Evolutionary conservation across 106 monocot species (phyloP).

Genomic region (Dioscorea zingiberensis): DNA sequence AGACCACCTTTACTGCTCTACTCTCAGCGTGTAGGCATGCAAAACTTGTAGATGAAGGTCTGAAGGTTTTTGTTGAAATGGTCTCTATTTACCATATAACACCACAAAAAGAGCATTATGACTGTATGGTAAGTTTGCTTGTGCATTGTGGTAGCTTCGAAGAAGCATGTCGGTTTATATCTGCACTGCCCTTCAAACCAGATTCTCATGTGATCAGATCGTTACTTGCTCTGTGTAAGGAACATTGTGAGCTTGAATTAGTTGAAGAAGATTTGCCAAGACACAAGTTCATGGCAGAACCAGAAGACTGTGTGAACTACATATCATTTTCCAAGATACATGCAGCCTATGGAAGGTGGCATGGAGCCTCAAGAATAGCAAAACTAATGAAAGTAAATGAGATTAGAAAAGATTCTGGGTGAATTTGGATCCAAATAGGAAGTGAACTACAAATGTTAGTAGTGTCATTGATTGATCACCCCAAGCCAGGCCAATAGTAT

Average conservation of each 20-base stretch:
- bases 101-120: constrained; percentile 20
- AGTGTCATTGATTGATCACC: too few relatives aligned
- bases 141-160: constrained; percentile 11
- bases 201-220: constrained; percentile 21
- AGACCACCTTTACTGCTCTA: constrained; percentile 21
- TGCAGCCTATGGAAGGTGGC: constrained; percentile 19
- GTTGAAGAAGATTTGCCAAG: constrained; percentile 8
- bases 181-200: constrained; percentile 11
- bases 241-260: constrained; percentile 2
- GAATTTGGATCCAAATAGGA: constrained; percentile 24
- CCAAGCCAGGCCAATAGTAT: too few relatives aligned
- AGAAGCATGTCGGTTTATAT: constrained; percentile 12
- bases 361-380: constrained; percentile 11
- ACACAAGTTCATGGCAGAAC: constrained; percentile 12
- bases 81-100: constrained; percentile 1
- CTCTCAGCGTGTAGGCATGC: constrained; percentile 25
- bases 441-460: constrained; percentile 11
- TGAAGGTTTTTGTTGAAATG: constrained; percentile 27
- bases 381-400: constrained; percentile 7
- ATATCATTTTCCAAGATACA: constrained; percentile 10
- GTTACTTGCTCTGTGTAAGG: constrained; percentile 15
- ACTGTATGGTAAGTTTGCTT: constrained; percentile 16
- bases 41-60: constrained; percentile 17
- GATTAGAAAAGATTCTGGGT: constrained; percentile 10
- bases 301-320: constrained; percentile 15